These are phyloP conservation scores for Moniliella sp. DNA, from an alignment of 1,284 basidiomycete species.

Conservation along the genomic window DNA sequence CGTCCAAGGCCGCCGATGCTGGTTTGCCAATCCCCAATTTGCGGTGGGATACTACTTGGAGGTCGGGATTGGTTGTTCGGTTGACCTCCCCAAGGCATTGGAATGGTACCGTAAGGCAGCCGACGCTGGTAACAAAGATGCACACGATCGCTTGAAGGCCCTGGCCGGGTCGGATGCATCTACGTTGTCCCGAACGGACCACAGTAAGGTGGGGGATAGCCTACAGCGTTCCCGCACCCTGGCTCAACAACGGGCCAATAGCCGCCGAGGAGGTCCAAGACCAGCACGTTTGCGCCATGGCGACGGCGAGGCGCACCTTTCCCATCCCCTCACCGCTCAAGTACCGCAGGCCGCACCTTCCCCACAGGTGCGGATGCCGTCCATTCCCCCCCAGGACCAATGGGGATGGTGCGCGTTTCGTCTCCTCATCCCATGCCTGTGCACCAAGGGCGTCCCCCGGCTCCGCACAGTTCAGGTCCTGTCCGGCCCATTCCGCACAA, in stretches of 20 bases:
- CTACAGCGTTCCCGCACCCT: slow-evolving; percentile 62
- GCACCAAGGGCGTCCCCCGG: too few relatives aligned
- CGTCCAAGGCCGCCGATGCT: slow-evolving; percentile 65
- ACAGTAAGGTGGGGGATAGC: slow-evolving; percentile 53
- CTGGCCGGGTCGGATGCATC: slow-evolving; percentile 41
- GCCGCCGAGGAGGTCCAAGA: slow-evolving; percentile 5
- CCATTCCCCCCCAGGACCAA: background rate
- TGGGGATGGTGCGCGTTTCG: slow-evolving; percentile 7
- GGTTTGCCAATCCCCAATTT: slow-evolving; percentile 65
- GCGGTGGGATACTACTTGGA: slow-evolving; percentile 82
- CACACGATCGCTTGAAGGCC: slow-evolving; percentile 50
- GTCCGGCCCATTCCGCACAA: too few relatives aligned
- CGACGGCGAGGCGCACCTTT: slow-evolving; percentile 2
- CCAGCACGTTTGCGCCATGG: slow-evolving; percentile 3
- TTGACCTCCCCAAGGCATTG: slow-evolving; percentile 46
- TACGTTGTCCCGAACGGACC: slow-evolving; percentile 52
- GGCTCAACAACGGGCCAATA: slow-evolving; percentile 37
- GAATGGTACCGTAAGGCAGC: slow-evolving; percentile 54
- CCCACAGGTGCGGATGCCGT: background rate
- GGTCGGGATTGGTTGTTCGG: slow-evolving; percentile 37
- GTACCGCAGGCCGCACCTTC: background rate
- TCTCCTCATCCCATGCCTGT: slow-evolving; percentile 9
- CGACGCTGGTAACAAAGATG: slow-evolving; percentile 60
- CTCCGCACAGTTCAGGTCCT: too few relatives aligned
- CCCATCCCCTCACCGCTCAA: slow-evolving; percentile 1